Evolutionary conservation across 495 filamentous ascomycete genomes (phyloP).

Genomic region (Talaromyces wortmannii): DNA sequence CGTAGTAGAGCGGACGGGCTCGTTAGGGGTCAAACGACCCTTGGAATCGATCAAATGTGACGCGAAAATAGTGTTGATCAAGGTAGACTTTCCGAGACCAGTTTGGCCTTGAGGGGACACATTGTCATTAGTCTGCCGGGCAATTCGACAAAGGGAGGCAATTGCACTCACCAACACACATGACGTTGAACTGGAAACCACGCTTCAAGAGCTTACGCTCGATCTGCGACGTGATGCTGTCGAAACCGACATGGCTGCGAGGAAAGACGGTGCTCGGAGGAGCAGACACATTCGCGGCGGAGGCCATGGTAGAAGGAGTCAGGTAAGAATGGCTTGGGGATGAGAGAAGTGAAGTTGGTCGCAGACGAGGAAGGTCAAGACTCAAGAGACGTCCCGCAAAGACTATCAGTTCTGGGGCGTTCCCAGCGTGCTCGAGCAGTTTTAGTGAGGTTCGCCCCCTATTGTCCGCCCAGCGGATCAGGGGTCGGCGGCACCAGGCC

Average conservation of each 20-base stretch:
- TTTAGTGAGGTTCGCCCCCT: slow-evolving; percentile 21
- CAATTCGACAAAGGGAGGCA: neutral
- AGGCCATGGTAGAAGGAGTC: slow-evolving; percentile 38
- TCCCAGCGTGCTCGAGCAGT: neutral
- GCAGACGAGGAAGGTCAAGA: too few relatives aligned
- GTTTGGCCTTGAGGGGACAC: slow-evolving; percentile 68
- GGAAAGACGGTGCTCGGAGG: slow-evolving; percentile 66
- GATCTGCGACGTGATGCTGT: slow-evolving; percentile 97
- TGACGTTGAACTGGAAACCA: slow-evolving; percentile 99
- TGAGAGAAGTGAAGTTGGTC: too few relatives aligned
- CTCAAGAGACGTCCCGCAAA: too few relatives aligned
- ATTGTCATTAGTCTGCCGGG: slow-evolving; percentile 2
- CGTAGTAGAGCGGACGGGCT: slow-evolving; percentile 89
- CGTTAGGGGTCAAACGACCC: slow-evolving; percentile 83
- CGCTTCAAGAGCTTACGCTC: slow-evolving; percentile 99
- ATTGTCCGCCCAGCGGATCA: slow-evolving; percentile 27
- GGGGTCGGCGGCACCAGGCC: slow-evolving; percentile 25
- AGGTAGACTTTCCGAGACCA: slow-evolving; percentile 94
- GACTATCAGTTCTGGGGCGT: too few relatives aligned
- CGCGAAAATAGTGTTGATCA: slow-evolving; percentile 99
- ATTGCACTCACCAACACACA: slow-evolving; percentile 86
- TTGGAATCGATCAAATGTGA: slow-evolving; percentile 99
- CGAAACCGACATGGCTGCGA: slow-evolving; percentile 96
- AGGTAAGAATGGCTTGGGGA: neutral
- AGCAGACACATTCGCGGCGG: slow-evolving; percentile 41